Base-by-base conservation (phyloP, 352 stramenopile species). In the Phytophthora pistaciae region DNA sequence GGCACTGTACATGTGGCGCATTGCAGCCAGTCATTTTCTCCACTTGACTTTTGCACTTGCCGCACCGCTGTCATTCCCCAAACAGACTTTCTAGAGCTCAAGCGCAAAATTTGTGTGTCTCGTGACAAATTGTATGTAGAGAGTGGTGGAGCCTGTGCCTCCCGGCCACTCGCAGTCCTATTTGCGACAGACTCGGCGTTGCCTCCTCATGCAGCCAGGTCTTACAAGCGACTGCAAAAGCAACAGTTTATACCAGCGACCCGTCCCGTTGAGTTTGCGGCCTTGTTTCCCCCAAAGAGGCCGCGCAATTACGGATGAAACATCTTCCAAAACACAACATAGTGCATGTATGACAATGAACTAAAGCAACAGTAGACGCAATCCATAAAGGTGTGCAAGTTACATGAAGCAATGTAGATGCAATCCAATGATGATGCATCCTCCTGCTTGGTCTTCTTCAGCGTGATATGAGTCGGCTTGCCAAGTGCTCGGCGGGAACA, bases 161-260 rank as follows among this genome's bases (percentile, higher is more conserved):
- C 20, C 56, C n/a, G 29, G 8, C 61, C 55, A n/a, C 56, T 80
- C 75, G 86, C 86, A 94, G 83, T 91, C 79, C 83, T 91, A 90
- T 88, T 94, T 94, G 86, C 86, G 86, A 94, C 86, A 90, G 86
- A 92, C 82, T 85, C 70, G 86, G 75, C 68, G 62, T 78, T 68
- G 73, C 70, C 54, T 79, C 68, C 73, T 56, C 72, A 74, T 94
- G 83, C 86, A 74, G 73, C 73, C 84, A 85, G 81, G 83, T 92
- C 86, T 94, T 94, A 94, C 86, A 92, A 90, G 80, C 60, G 82
- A 91, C 84, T 92, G 86, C 86, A 82, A 94, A 78, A 94, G 86
- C 55, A 76, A 94, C 64, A 80, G 86, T 94, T 94, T 91, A 91
- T 85, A 91, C 82, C 74, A 94, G 86, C 86, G 82, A 74, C 60